A percentile compares a stretch with the other conserved stretches of the same genome.
Conservation (phyloP, 129 eudicot species). For the Tanacetum coccineum region DNA sequence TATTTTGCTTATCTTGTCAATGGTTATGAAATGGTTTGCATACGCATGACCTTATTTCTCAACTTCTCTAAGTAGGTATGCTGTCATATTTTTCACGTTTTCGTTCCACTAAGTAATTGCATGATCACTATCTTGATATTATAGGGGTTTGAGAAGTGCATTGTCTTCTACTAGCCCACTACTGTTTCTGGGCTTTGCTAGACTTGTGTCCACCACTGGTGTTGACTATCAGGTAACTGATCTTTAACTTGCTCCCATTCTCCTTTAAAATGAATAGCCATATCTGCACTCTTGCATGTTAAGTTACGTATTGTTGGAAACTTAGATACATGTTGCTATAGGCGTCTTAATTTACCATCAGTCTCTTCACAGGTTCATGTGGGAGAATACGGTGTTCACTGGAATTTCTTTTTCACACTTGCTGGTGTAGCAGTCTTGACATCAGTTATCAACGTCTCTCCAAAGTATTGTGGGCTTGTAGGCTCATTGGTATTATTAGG, state of each 20-base stretch:
- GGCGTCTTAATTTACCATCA: not conserved
- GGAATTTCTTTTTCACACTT: conserved; percentile 98
- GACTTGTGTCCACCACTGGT: conserved; percentile 70
- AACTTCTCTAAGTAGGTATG: not conserved
- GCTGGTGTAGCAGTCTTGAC: conserved; percentile 85
- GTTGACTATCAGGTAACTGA: conserved; percentile 83
- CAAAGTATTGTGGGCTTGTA: conserved; percentile 65
- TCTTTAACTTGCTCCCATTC: not conserved
- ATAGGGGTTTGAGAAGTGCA: conserved; percentile 66
- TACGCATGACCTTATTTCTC: not conserved
- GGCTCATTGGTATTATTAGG: conserved; percentile 70
- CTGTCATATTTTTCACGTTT: not conserved
- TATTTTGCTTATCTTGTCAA: not conserved
- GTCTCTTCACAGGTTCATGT: conserved; percentile 68
- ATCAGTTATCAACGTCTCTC: conserved; percentile 56
- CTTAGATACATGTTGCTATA: not conserved
- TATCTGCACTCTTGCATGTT: not conserved
- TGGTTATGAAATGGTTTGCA: not conserved
- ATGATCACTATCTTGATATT: conserved; percentile 18
- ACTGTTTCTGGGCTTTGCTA: conserved; percentile 75
- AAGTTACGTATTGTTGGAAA: too few relatives aligned
- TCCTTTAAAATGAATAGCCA: not conserved
- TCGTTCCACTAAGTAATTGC: conserved; percentile 3
- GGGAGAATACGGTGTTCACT: conserved; percentile 93
- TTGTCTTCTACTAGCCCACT: conserved; percentile 65